phyloP scores from a whole-genome alignment of 257 asterid genomes.

The Rhazya stricta region DNA sequence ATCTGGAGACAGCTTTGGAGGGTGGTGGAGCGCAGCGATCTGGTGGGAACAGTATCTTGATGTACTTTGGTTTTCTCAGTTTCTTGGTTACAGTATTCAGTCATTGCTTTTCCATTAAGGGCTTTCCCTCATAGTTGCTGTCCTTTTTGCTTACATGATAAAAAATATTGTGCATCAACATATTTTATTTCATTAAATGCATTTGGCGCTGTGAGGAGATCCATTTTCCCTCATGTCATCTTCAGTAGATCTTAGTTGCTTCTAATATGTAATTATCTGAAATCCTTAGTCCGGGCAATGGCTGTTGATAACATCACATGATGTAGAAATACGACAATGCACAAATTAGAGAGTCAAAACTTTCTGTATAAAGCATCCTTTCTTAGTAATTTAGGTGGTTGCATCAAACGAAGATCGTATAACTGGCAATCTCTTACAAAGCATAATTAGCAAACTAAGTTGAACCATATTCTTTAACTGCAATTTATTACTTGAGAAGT shows the following conservation, averaged over 20 bases:
- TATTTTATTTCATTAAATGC: slow-evolving; percentile 1
- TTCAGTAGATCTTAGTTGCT: background rate
- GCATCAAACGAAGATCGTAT: background rate
- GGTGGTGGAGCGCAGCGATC: slow-evolving; percentile 97
- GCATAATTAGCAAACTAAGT: background rate
- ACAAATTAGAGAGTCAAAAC: background rate
- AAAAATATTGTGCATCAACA: background rate
- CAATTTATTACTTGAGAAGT: background rate
- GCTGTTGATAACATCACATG: background rate
- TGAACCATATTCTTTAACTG: background rate
- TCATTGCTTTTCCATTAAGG: background rate
- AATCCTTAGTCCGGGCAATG: background rate
- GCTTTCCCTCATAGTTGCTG: background rate
- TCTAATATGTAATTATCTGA: background rate
- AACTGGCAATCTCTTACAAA: background rate
- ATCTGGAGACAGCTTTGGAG: slow-evolving; percentile 99
- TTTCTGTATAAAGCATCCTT: background rate
- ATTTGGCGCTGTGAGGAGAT: background rate
- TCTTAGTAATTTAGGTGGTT: background rate
- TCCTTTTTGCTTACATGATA: background rate
- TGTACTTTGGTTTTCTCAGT: background rate
- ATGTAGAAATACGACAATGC: background rate
- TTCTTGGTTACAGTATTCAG: background rate
- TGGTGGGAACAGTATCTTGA: slow-evolving; percentile 49
- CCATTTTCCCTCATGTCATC: background rate